Evolutionary conservation across 768 basidiomycete species (phyloP).

Genomic region (Russula sp.): DNA sequence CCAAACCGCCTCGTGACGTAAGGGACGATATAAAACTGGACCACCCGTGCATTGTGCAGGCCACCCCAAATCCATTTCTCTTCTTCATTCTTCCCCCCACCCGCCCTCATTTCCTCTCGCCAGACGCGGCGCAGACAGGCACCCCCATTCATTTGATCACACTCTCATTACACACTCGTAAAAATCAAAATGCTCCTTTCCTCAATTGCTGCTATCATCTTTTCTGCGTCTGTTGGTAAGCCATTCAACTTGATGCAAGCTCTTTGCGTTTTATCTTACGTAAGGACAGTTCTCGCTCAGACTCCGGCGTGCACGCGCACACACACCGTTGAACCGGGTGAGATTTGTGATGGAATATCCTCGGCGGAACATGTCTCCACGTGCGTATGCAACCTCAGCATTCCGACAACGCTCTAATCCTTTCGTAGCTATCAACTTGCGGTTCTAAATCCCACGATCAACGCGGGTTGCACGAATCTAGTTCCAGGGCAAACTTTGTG

Average conservation of each 20-base stretch:
- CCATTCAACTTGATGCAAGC: background rate
- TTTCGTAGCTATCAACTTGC: constrained; percentile 63
- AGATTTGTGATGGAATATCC: constrained; percentile 65
- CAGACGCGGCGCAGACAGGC: background rate
- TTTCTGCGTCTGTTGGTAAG: constrained; percentile 3
- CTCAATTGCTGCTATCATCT: background rate
- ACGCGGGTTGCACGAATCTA: constrained; percentile 54
- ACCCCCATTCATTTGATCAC: constrained; percentile 7
- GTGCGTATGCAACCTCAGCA: constrained; percentile 32
- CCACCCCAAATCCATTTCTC: too few relatives aligned
- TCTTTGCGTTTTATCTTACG: background rate
- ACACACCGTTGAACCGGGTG: constrained; percentile 49
- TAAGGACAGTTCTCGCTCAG: constrained; percentile 1
- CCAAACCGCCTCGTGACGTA: too few relatives aligned
- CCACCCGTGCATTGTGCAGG: too few relatives aligned
- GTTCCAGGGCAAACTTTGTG: constrained; percentile 44
- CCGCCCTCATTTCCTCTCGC: background rate
- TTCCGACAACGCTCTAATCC: background rate
- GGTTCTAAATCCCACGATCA: constrained; percentile 43
- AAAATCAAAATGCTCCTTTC: constrained; percentile 5
- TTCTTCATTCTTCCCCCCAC: background rate
- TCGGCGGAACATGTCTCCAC: constrained; percentile 52
- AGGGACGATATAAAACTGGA: too few relatives aligned
- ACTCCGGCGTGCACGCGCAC: constrained; percentile 44
- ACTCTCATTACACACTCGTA: background rate